phyloP scores from a whole-genome alignment of 2,329 filamentous ascomycete genomes.

The Colletotrichum orchidophilum region DNA sequence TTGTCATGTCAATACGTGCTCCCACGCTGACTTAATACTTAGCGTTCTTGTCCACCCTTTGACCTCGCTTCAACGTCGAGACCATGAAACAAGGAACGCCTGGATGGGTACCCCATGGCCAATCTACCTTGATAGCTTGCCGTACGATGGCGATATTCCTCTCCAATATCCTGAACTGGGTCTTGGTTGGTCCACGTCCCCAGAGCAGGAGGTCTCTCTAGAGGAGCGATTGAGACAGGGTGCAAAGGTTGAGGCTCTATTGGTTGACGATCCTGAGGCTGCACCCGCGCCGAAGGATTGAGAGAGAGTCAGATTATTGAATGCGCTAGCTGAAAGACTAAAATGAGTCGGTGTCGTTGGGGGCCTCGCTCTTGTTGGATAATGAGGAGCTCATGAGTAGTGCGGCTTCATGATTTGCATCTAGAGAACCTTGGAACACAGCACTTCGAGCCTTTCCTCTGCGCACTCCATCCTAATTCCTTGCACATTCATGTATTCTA shows the following conservation, averaged over 20 bases:
- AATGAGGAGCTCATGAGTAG: not conserved
- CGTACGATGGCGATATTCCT: slow-evolving; percentile 39
- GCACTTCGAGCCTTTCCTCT: no score
- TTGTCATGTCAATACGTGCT: not conserved
- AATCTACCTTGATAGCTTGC: slow-evolving; percentile 43
- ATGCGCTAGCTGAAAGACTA: not conserved
- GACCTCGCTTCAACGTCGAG: slow-evolving; percentile 42
- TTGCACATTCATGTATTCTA: no score
- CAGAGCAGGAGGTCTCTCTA: slow-evolving; percentile 41
- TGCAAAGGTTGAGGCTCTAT: slow-evolving; percentile 41
- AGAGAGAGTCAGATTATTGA: not conserved
- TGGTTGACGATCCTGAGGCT: slow-evolving; percentile 42
- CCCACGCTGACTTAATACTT: not conserved
- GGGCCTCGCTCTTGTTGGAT: not conserved
- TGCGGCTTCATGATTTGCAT: not conserved
- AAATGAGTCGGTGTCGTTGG: not conserved
- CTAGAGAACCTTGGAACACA: not conserved
- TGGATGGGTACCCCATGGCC: slow-evolving; percentile 47
- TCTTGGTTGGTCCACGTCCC: slow-evolving; percentile 41
- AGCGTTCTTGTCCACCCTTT: slow-evolving; percentile 45
- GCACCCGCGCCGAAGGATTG: slow-evolving; percentile 41
- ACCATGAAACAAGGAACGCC: slow-evolving; percentile 44
- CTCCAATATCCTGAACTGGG: slow-evolving; percentile 45
- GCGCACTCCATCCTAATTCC: no score
- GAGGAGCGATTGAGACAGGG: slow-evolving; percentile 43